Evolutionary conservation across 2,329 filamentous ascomycete genomes (phyloP), one percentile per base, ranked within the genome.

Genomic region (Neoscytalidium dimidiatum): DNA sequence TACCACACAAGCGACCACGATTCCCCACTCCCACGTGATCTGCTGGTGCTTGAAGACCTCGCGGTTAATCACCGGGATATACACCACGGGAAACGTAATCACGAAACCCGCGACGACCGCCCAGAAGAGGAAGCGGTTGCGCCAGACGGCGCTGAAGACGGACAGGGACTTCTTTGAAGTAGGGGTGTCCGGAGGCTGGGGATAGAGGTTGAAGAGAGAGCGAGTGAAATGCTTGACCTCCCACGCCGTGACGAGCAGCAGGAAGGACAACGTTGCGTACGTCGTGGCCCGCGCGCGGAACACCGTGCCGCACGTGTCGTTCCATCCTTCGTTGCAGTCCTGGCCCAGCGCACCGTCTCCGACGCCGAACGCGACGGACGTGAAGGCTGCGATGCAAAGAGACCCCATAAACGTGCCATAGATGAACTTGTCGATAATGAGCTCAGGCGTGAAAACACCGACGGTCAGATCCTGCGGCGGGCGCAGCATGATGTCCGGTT

Each of bases 391-490:
- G 9, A 82, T 77, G 67, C 80, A 82, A 0, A 82, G 74, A 0
- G 72, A 69, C 49, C 79, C 79, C 78, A 82, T 81, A 71, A 77
- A 81, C 62, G 76, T 76, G 33, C 80, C 80, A 68, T 82, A 82
- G 71, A 82, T 78, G 71, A 82, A 79, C 65, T 81, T 82, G 70
- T 82, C 80, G 33, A 75, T 74, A 67, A 82, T 81, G 66, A 82
- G 75, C 63, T 82, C 80, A 31, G 71, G 71, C 35, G 78, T 79
- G 72, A 82, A 82, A 63, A 82, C 79, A 38, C 80, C 80, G 41
- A 76, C 73, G 58, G 73, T 71, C 57, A 81, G 74, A 63, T 76
- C 73, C 65, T 80, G 79, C 0, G 80, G 80, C n/a, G 79, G 78
- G 13, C 80, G 77, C 62, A 73, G 75, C 79, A 82, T 81, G 70